phyloP scores from a whole-genome alignment of 768 basidiomycete genomes.

The Cystofilobasidium capitatum region DNA sequence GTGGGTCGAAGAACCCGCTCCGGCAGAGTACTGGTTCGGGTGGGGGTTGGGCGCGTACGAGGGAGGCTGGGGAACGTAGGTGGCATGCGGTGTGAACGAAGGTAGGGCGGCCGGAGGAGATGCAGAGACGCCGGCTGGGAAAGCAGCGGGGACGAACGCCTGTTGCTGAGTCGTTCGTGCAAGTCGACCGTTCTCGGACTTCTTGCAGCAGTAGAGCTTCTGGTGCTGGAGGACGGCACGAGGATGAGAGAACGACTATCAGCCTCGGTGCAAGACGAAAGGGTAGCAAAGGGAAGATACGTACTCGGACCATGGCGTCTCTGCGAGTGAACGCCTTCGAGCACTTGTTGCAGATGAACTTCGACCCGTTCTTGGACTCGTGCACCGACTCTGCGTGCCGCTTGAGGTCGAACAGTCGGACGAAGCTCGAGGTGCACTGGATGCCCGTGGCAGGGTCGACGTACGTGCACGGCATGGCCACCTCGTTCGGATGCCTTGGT shows the following conservation, averaged over 20 bases:
- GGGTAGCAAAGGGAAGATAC: not conserved
- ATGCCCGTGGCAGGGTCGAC: constrained; percentile 6
- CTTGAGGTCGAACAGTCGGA: constrained; percentile 8
- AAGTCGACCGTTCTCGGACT: too few species aligned
- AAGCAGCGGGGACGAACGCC: not conserved
- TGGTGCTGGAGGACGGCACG: not conserved
- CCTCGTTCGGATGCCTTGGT: not conserved
- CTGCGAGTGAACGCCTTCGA: constrained; percentile 9
- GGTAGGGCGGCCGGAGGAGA: too few species aligned
- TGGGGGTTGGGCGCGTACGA: too few species aligned
- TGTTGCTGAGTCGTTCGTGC: not conserved
- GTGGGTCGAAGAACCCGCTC: too few species aligned
- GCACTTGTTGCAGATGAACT: constrained; percentile 4
- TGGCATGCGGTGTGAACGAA: too few species aligned
- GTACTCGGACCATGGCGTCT: constrained; percentile 10
- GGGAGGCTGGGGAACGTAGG: too few species aligned
- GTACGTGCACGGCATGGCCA: not conserved
- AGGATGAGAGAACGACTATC: not conserved
- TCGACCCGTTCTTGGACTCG: not conserved
- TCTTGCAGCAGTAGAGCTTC: not conserved
- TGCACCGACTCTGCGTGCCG: constrained; percentile 15
- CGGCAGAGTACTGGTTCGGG: too few species aligned
- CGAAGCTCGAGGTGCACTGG: constrained; percentile 10
- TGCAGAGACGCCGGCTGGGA: not conserved
- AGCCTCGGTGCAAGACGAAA: too few species aligned